phyloP scores from a whole-genome alignment of 805 yeast genomes.

The Cyberlindnera nakhonratchasimensis region DNA sequence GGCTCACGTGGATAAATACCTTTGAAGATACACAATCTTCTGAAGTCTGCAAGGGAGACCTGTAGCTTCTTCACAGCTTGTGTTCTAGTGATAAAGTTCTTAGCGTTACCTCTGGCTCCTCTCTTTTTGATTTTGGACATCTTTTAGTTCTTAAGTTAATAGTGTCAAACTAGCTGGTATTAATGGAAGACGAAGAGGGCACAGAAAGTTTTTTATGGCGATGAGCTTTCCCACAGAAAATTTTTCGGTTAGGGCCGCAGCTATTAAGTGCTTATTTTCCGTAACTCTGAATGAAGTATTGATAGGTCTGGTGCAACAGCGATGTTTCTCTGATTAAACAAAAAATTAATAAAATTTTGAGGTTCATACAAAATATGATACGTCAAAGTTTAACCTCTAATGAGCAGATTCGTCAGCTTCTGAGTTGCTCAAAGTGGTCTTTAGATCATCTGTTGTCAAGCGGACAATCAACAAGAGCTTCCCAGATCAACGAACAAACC shows the following conservation, averaged over 20 bases:
- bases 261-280: background rate
- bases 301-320: too few species aligned
- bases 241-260: conserved; percentile 6
- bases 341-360: background rate
- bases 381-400: conserved; percentile 6
- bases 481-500: conserved; percentile 9
- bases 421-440: conserved; percentile 23
- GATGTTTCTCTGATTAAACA: background rate
- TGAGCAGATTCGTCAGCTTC: conserved; percentile 12
- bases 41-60: conserved; percentile 92
- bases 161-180: too few species aligned
- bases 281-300: background rate
- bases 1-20: conserved; percentile 98
- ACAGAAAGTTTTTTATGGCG: conserved; percentile 6
- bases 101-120: conserved; percentile 84
- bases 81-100: conserved; percentile 87
- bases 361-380: conserved; percentile 6
- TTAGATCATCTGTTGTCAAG: conserved; percentile 26
- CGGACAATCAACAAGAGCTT: conserved; percentile 15
- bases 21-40: conserved; percentile 94
- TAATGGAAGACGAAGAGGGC: too few species aligned
- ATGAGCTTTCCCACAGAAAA: conserved; percentile 6
- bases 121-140: conserved; percentile 57
- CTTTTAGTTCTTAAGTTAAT: background rate
- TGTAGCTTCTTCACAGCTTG: conserved; percentile 92